Evolutionary conservation across 1,139 yeast species (phyloP), one percentile per base, ranked within the genome.

Genomic region (Blastobotrys petasosporus): DNA sequence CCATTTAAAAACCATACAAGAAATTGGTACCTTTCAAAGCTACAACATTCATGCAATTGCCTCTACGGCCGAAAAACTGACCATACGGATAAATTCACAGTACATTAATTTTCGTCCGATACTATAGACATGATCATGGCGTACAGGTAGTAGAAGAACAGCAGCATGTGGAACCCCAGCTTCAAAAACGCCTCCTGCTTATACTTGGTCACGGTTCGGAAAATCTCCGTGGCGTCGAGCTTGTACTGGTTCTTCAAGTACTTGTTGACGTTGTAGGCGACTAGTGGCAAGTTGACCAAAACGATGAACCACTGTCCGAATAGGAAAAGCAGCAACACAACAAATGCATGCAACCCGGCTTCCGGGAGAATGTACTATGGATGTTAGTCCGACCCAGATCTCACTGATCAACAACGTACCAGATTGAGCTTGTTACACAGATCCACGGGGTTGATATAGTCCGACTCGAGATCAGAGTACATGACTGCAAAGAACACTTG

Each of bases 221-320:
- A 88, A 60, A 88, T 88, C 68, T 87, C 95, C 42, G 97, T 88
- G 49, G 97, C 96, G 66, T 88, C 97, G 66, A 87, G 78, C 57
- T 83, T 71, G 65, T 85, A 87, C 66, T 85, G 85, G 61, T 78
- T 79, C 62, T 77, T 63, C 60, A 76, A 71, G 60, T 76, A 72
- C 68, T 85, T 85, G 70, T 82, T 82, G 51, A 73, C 80, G 64
- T 88, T 88, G 72, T 74, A 86, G 32, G 86, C 90, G 51, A 85
- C 69, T 54, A 88, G 70, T 43, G 96, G 96, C 55, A 82, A 69
- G 66, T 85, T 85, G 62, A 88, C 66, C 61, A 87, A 70, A 66
- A 88, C 82, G 35, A 86, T 79, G 65, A 85, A 80, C 95, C 95
- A 87, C 69, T 83, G 85, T 13, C 96, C 95, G 54, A 82, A 82